phyloP scores from a whole-genome alignment of 306 rosid species.

The Vigna nakashimae region DNA sequence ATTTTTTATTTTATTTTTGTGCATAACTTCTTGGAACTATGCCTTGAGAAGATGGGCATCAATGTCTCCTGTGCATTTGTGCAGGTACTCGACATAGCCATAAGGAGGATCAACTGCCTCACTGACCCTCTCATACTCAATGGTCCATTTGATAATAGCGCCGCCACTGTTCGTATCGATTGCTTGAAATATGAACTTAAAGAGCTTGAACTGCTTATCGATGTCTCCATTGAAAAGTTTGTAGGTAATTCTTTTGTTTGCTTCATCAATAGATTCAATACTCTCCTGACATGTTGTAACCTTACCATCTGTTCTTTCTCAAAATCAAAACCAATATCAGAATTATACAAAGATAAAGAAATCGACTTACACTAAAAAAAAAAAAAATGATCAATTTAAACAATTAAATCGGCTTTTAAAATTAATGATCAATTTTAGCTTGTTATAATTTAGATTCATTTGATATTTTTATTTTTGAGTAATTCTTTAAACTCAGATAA shows the following conservation, averaged over 20 bases:
- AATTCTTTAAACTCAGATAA: too few species aligned
- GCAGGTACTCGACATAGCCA: constrained; percentile 20
- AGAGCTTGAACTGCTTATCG: background rate
- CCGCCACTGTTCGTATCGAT: background rate
- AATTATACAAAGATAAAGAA: background rate
- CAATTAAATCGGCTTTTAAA: too few species aligned
- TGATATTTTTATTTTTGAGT: too few species aligned
- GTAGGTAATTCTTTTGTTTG: background rate
- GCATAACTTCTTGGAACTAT: background rate
- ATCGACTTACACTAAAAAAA: too few species aligned
- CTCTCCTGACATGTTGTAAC: constrained; percentile 26
- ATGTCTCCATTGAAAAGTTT: background rate
- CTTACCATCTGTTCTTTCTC: constrained; percentile 30
- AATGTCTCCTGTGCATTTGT: constrained; percentile 31
- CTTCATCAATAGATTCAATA: constrained; percentile 14
- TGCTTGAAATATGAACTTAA: background rate
- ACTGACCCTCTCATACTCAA: constrained; percentile 41
- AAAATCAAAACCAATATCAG: background rate
- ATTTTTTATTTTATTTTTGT: too few species aligned
- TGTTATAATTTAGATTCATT: too few species aligned
- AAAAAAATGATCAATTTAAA: too few species aligned
- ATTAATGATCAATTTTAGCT: too few species aligned
- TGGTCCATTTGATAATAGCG: constrained; percentile 30
- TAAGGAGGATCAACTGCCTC: constrained; percentile 43
- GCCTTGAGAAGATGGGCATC: constrained; percentile 42